These are phyloP conservation scores for Chalciporus pseudorubinellus DNA, from an alignment of 768 basidiomycete genomes.

Conservation along the genomic window DNA sequence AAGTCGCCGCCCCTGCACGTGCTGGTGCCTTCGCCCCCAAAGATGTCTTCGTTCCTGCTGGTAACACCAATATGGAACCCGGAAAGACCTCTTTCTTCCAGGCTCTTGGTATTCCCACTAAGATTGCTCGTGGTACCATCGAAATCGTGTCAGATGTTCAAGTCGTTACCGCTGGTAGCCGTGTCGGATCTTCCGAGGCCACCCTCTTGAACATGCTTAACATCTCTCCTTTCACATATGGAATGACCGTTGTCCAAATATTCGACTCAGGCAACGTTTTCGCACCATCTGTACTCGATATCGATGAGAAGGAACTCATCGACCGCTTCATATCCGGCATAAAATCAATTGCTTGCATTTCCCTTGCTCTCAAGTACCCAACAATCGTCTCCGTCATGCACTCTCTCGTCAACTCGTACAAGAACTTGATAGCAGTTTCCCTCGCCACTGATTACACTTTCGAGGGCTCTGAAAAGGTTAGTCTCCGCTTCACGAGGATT, in stretches of 20 bases:
- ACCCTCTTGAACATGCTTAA: constrained; percentile 99
- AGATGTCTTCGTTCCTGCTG: constrained; percentile 88
- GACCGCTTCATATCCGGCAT: constrained; percentile 91
- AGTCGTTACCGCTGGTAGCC: constrained; percentile 88
- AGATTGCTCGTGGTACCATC: constrained; percentile 99
- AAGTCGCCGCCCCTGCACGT: constrained; percentile 97
- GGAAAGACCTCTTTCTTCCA: constrained; percentile 99
- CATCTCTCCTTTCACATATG: constrained; percentile 99
- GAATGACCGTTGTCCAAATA: constrained; percentile 97
- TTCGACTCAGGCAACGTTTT: constrained; percentile 93
- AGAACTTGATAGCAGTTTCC: constrained; percentile 91
- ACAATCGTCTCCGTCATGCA: constrained; percentile 92
- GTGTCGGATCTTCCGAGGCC: constrained; percentile 96
- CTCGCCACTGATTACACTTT: constrained; percentile 91
- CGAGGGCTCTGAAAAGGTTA: constrained; percentile 81
- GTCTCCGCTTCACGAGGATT: neutral
- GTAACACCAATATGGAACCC: constrained; percentile 99
- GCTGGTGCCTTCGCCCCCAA: constrained; percentile 94
- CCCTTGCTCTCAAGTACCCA: constrained; percentile 93
- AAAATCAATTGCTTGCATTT: constrained; percentile 94
- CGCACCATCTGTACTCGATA: constrained; percentile 85
- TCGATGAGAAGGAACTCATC: constrained; percentile 88
- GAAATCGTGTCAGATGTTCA: constrained; percentile 98
- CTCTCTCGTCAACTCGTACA: constrained; percentile 98
- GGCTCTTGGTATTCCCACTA: constrained; percentile 98